A percentile compares a stretch with the other conserved stretches of the same genome.
phyloP scores from a whole-genome alignment of 75 land plant genomes.

The Chamaecyparis obtusa region DNA sequence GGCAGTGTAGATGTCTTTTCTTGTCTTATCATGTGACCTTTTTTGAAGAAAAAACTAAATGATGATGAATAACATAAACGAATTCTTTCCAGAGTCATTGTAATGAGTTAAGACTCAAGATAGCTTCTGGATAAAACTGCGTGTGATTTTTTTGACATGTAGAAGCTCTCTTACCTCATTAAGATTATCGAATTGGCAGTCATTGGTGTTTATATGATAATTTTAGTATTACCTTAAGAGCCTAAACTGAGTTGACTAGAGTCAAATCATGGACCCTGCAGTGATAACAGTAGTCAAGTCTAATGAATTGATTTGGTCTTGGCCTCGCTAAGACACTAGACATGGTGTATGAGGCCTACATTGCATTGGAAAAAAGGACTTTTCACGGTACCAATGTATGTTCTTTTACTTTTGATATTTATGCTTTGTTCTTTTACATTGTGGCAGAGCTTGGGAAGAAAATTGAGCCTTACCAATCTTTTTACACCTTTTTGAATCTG shows the following conservation, averaged over 20 bases:
- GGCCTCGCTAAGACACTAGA: background rate
- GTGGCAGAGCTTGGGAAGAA: too few relatives aligned
- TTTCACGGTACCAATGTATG: background rate
- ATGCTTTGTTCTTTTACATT: background rate
- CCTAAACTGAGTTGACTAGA: background rate
- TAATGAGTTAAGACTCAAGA: too few relatives aligned
- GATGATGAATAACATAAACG: background rate
- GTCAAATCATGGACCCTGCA: background rate
- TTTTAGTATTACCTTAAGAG: background rate
- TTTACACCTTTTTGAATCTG: too few relatives aligned
- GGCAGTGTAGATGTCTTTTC: background rate
- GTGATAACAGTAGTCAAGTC: background rate
- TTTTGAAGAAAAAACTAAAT: background rate
- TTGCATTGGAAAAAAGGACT: background rate
- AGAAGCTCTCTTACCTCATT: too few relatives aligned
- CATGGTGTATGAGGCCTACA: background rate
- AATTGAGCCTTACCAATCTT: too few relatives aligned
- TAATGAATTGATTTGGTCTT: background rate
- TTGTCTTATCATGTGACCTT: background rate
- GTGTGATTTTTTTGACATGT: too few relatives aligned
- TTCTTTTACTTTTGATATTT: too few relatives aligned
- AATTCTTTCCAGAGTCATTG: too few relatives aligned
- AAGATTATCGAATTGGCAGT: background rate
- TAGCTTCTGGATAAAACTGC: too few relatives aligned
- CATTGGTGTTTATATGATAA: background rate